Evolutionary conservation across 495 filamentous ascomycete genomes (phyloP), one percentile per base, ranked within the genome.

Genomic region (Evernia prunastri): DNA sequence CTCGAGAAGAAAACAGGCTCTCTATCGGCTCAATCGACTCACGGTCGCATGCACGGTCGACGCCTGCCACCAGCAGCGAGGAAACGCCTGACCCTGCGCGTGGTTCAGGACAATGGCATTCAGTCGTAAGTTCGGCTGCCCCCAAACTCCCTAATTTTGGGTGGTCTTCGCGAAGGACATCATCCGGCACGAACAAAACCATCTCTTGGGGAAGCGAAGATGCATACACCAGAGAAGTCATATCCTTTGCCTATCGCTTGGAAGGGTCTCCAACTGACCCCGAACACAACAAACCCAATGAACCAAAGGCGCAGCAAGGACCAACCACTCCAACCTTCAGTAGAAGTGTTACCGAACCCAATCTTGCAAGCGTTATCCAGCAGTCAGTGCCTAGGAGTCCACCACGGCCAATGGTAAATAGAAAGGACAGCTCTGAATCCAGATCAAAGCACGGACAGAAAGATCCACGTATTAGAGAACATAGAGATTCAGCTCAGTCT

Each of bases 91-190:
- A 49, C 4, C 23, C 37, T 59, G 43, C n/a, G 1, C 47, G 56
- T 29, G 35, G 5, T 15, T 33, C 45, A 15, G 64, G 65, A 31
- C 49, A 27, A 10, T 67, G 56, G 64, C 68, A 61, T 40, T 31
- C 56, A 0, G 56, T 68, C 13, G 66, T 71, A 13, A 69, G 67
- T 27, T 56, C 61, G 13, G 56, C 57, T 27, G 64, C 69, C 35
- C 69, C 69, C 29, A 66, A 69, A 35, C 59, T 71, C n/a, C 69
- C 69, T 15, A 68, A 61, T 51, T 61, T 71, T 39, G 60, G 68
- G 33, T 69, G 64, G 58, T 54, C 47, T 59, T 69, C 67, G 25
- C 68, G 64, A 33, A 65, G 60, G 53, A 58, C 58, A 9, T 64
- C 67, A 20, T 60, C 64, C 40, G 51, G 59, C 23, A 60, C 58